A percentile compares a stretch with the other conserved stretches of the same genome.
Evolutionary conservation across 495 filamentous ascomycete species (phyloP).

Genomic region (Geopyxis carbonaria): DNA sequence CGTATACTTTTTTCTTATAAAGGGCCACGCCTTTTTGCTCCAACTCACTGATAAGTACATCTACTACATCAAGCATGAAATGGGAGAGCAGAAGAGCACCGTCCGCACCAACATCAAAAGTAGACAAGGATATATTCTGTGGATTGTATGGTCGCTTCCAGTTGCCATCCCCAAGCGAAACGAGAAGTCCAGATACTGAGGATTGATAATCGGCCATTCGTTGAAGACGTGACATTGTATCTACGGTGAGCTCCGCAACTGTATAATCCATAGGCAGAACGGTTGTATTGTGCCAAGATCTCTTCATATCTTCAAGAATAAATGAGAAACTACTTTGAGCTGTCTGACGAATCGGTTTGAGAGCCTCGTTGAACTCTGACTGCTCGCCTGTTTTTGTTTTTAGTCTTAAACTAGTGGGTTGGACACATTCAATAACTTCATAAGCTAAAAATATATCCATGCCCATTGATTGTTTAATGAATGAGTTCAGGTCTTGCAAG

Average conservation of each 20-base stretch:
- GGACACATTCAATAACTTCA: constrained; percentile 87
- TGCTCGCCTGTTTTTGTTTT: constrained; percentile 72
- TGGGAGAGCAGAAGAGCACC: constrained; percentile 74
- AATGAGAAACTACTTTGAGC: constrained; percentile 71
- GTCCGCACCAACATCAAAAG: constrained; percentile 80
- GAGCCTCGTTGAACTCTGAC: constrained; percentile 64
- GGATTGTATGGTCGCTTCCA: constrained; percentile 45
- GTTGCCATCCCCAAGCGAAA: constrained; percentile 80
- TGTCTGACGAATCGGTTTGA: constrained; percentile 80
- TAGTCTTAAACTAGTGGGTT: constrained; percentile 57
- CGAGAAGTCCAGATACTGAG: constrained; percentile 76
- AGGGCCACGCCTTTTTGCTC: constrained; percentile 56
- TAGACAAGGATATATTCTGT: constrained; percentile 49
- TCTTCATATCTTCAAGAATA: constrained; percentile 72
- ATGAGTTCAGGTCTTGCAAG: constrained; percentile 69
- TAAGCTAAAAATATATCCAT: constrained; percentile 95
- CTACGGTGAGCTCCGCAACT: constrained; percentile 56
- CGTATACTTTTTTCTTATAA: constrained; percentile 57
- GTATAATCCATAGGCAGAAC: constrained; percentile 65
- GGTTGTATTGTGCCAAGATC: constrained; percentile 41
- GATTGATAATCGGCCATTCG: constrained; percentile 73
- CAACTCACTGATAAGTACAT: constrained; percentile 57
- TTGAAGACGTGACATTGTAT: constrained; percentile 74
- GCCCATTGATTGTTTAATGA: constrained; percentile 67
- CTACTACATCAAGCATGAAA: constrained; percentile 73